Base-by-base conservation (phyloP, 2,329 filamentous ascomycete species). In the Cadophora gregata region DNA sequence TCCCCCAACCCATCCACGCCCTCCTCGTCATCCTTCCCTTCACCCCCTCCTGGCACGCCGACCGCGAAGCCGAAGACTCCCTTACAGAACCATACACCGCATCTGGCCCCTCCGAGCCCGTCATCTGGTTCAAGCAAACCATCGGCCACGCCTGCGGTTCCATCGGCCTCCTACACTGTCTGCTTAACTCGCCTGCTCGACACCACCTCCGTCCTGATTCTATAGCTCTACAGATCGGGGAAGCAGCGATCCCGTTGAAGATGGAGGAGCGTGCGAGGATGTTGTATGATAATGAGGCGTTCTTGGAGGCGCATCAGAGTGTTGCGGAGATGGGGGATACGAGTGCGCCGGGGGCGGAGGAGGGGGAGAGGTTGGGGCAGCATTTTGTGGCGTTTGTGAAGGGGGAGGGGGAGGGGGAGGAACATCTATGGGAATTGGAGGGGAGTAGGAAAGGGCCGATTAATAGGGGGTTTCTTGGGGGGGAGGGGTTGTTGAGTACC, bases 311-410 rank as follows among this genome's bases (percentile, higher is more conserved):
- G 7, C 94, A 98, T 80, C 87, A 88, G 56, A 86, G 86, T 67
- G 93, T 93, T 16, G 96, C 95, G 5, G 84, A 84, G 8, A 82
- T 85, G 67, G 95, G 95, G 21, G 93, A 95, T 77, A 97, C 93
- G 25, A 31, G 21, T 47, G 92, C 94, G 1, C 95, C 96, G 0
- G 81, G 86, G 63, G 93, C 93, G 9, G 85, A 70, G 88, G 69
- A 63, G 2, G 73, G 55, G n/a, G 91, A 92, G 74, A 86, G 90
- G 71, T 84, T 97, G n/a, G 95, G 97, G 76, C 83, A 97, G 73
- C 96, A 99, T 81, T 98, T 97, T 78, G 95, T 98, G 56, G 96
- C 93, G 76, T 99, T 98, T 79, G 91, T 96, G 62, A 96, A 94
- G 82, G 61, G 47, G 1, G 83, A 80, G 80, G 31, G 31, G 31